Evolutionary conservation across 2,329 filamentous ascomycete genomes (phyloP), one percentile per base, ranked within the genome.

Genomic region (Thelonectria olida): DNA sequence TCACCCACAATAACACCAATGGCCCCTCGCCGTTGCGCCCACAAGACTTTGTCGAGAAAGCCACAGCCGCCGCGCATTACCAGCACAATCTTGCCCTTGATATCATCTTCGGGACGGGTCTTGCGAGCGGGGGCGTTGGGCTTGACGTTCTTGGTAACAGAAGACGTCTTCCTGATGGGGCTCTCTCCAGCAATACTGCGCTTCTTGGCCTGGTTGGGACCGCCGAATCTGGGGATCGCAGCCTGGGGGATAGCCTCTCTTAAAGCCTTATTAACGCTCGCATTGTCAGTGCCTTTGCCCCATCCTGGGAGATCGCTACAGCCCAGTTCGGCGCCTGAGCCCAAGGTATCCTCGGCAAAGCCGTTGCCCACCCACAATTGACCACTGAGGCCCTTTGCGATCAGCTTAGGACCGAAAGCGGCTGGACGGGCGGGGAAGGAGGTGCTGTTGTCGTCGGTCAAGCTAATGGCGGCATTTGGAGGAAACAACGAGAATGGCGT

Each of bases 381-480:
- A 15, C 93, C 94, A 73, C 92, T 97, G 65, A 98, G 79, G 23
- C 96, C 95, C 59, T 86, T 88, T 12, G 82, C 77, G 1, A 92
- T 92, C 38, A 99, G 81, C 38, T 86, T 80, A 5, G 96, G 93
- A 1, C 96, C 96, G 79, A 98, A 99, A 38, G 93, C 94, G 54
- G 96, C 96, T 61, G 96, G 96, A 49, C 96, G 86, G 42, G 96
- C 94, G 56, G 97, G 85, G 80, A 99, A 99, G 69, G 96, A 97
- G 12, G 96, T 99, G 68, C 93, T 97, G 78, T 99, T 99, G 79
- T 99, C 96, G 78, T 98, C 93, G 73, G 94, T 97, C 63, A 99
- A 85, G 76, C 92, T 97, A 75, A 99, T 97, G 72, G 96, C 92
- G 48, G 96, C 96, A 66, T 96, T 97, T 4, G 94, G 94, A 5